phyloP scores from a whole-genome alignment of 2,329 filamentous ascomycete species.

The Cordyceps pruinosa region DNA sequence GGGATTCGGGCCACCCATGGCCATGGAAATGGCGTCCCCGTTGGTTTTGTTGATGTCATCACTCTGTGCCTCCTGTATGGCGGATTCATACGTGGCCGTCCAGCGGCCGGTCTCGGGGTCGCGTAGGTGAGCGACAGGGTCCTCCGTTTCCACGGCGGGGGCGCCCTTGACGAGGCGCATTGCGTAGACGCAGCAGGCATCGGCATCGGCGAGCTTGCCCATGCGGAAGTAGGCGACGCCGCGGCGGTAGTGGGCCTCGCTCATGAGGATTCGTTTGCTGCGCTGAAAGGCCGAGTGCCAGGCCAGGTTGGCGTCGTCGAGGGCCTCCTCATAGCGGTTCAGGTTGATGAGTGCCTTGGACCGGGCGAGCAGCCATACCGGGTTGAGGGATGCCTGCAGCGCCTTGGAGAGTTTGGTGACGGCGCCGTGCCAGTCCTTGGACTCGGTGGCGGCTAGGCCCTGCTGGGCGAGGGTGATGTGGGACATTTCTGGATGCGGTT shows the following conservation, averaged over 20 bases:
- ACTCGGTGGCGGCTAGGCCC: constrained; percentile 60
- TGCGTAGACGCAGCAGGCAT: constrained; percentile 59
- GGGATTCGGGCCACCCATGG: not conserved
- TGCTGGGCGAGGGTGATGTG: constrained; percentile 42
- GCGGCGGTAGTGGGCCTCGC: constrained; percentile 74
- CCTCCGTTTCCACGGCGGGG: constrained; percentile 25
- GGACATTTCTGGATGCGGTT: constrained; percentile 36
- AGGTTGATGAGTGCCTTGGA: constrained; percentile 69
- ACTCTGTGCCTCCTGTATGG: constrained; percentile 22
- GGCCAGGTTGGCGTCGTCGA: constrained; percentile 63
- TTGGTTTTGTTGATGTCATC: constrained; percentile 25
- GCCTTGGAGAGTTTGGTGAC: constrained; percentile 63
- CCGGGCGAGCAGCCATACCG: constrained; percentile 74
- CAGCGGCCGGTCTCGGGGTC: constrained; percentile 44
- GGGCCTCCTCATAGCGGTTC: constrained; percentile 53
- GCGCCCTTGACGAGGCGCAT: constrained; percentile 32
- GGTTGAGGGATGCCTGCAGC: constrained; percentile 58
- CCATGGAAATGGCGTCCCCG: not conserved
- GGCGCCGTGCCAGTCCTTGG: constrained; percentile 58
- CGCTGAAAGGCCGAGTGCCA: constrained; percentile 57
- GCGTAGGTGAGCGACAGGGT: constrained; percentile 20
- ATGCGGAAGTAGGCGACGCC: constrained; percentile 66
- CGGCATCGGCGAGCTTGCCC: constrained; percentile 66
- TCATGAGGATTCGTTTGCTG: constrained; percentile 67
- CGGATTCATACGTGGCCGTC: constrained; percentile 29